These are phyloP conservation scores for Pilobolus umbonatus DNA, from an alignment of 192 early-diverging fungal genomes.

Conservation along the genomic window DNA sequence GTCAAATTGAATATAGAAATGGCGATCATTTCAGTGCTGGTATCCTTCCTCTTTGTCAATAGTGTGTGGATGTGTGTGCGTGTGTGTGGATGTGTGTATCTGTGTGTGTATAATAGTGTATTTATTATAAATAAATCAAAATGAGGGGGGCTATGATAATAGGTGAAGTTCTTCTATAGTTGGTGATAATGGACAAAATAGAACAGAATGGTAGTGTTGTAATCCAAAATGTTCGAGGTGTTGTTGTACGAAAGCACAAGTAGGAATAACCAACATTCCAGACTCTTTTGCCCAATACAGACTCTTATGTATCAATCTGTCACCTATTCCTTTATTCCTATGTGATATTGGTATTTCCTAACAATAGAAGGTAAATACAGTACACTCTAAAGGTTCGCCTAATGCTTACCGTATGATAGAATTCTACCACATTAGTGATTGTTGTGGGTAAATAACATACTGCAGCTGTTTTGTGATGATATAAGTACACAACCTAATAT, in stretches of 20 bases:
- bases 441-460: slow-evolving; percentile 18
- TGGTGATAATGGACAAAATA: not conserved
- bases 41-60: no score
- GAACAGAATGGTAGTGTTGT: not conserved
- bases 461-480: no score
- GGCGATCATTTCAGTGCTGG: no score
- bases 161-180: no score
- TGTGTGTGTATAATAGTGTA: no score
- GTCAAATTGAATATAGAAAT: no score
- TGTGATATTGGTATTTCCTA: slow-evolving; percentile 26
- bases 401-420: slow-evolving; percentile 12
- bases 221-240: slow-evolving; percentile 9
- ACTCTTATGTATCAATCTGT: slow-evolving; percentile 2
- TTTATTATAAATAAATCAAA: no score
- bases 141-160: no score
- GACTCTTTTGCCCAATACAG: slow-evolving; percentile 18
- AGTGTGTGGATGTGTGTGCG: no score
- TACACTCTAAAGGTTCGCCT: not conserved
- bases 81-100: no score
- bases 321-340: slow-evolving; percentile 17
- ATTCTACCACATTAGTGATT: not conserved
- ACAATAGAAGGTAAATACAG: not conserved
- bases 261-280: slow-evolving; percentile 13
- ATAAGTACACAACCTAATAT: not conserved
- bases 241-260: slow-evolving; percentile 20